These are phyloP conservation scores for Trichoderma sp. DNA, from an alignment of 2,329 filamentous ascomycete genomes.

Conservation along the genomic window DNA sequence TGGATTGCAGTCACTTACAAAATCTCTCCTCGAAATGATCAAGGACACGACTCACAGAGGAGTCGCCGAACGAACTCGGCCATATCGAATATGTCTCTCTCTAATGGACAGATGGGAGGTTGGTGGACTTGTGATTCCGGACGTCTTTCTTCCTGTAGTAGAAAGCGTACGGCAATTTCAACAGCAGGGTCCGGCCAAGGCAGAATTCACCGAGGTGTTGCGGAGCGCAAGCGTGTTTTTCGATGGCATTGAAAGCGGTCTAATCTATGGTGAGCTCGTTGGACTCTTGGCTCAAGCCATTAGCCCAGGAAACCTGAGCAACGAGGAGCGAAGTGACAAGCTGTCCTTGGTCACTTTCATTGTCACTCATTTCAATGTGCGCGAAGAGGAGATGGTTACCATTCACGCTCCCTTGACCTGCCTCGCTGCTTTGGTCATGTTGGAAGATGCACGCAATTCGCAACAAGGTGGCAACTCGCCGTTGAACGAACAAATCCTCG, in stretches of 20 bases:
- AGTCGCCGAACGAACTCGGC: conserved; percentile 66
- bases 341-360: conserved; percentile 78
- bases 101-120: conserved; percentile 99
- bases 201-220: conserved; percentile 79
- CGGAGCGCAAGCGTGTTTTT: conserved; percentile 95
- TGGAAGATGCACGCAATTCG: conserved; percentile 47
- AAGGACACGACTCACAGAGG: conserved; percentile 36
- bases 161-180: conserved; percentile 76
- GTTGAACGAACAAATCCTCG: conserved; percentile 37
- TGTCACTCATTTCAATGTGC: conserved; percentile 82
- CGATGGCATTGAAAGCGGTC: conserved; percentile 88
- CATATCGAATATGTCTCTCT: conserved; percentile 88
- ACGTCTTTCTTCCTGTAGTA: conserved; percentile 83
- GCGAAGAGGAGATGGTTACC: conserved; percentile 92
- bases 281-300: conserved; percentile 62
- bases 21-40: conserved; percentile 75
- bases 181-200: conserved; percentile 57
- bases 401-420: conserved; percentile 74
- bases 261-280: conserved; percentile 85
- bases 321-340: conserved; percentile 55
- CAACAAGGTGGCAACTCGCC: conserved; percentile 31
- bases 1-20: conserved; percentile 70
- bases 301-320: conserved; percentile 42
- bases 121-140: conserved; percentile 81
- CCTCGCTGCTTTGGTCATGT: conserved; percentile 58